Conservation (phyloP, 352 stramenopile genomes). For the Phytophthora quininea region DNA sequence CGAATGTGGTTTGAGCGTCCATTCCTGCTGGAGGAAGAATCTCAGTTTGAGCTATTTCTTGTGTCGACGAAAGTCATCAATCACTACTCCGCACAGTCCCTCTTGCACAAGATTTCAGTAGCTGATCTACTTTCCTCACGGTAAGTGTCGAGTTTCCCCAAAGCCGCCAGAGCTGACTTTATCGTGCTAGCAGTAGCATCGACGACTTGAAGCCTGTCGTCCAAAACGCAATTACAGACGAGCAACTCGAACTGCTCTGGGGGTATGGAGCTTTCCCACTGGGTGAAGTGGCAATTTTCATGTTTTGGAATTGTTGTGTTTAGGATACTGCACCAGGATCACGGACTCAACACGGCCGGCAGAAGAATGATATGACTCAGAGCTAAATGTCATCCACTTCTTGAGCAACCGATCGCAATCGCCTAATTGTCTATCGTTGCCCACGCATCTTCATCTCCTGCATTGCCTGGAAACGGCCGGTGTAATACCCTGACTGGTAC, state of each 20-base stretch:
- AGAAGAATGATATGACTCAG: no score
- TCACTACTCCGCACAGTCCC: constrained; percentile 65
- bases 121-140: constrained; percentile 57
- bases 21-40: constrained; percentile 80
- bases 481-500: constrained; percentile 89
- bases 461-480: constrained; percentile 75
- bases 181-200: constrained; percentile 23
- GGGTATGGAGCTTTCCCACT: constrained; percentile 22
- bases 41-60: constrained; percentile 75
- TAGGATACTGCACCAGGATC: constrained; percentile 35
- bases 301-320: neutral
- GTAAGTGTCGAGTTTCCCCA: constrained; percentile 15
- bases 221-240: constrained; percentile 39
- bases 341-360: constrained; percentile 27
- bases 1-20: constrained; percentile 78
- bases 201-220: constrained; percentile 43
- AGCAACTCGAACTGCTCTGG: constrained; percentile 56
- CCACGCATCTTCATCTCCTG: constrained; percentile 68
- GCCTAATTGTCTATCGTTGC: constrained; percentile 21
- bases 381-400: no score
- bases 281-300: constrained; percentile 1
- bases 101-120: constrained; percentile 70
- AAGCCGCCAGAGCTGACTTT: no score
- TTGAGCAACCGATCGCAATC: neutral
- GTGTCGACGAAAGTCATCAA: constrained; percentile 71